Percentiles rank a stretch among this genome's conserved stretches.
phyloP scores from a whole-genome alignment of 2,329 filamentous ascomycete genomes.

The Trichophyton benhamiae region DNA sequence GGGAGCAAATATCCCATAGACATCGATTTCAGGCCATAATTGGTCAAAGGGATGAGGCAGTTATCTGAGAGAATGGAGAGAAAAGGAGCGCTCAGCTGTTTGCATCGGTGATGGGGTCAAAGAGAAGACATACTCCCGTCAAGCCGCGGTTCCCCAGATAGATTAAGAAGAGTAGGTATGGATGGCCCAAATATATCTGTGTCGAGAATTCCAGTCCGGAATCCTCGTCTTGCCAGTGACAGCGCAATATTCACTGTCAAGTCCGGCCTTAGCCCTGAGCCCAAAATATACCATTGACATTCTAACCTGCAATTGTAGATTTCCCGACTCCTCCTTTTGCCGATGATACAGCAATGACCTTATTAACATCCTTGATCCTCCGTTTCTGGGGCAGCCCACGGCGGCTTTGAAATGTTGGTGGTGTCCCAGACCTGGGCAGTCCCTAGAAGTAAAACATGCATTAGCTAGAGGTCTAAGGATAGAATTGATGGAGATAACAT shows the following conservation, averaged over 20 bases:
- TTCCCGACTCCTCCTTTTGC: conserved; percentile 98
- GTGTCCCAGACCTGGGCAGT: conserved; percentile 62
- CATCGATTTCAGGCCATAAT: conserved; percentile 96
- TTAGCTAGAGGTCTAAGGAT: neutral
- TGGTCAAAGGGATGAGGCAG: conserved; percentile 70
- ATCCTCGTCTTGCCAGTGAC: conserved; percentile 68
- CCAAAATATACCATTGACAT: conserved; percentile 15
- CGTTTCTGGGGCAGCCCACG: conserved; percentile 69
- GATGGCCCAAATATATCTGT: conserved; percentile 96
- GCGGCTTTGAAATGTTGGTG: conserved; percentile 57
- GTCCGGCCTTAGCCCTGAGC: neutral
- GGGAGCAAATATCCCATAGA: conserved; percentile 87
- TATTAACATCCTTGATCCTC: conserved; percentile 70
- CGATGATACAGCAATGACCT: conserved; percentile 92
- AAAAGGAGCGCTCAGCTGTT: neutral
- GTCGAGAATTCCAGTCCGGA: conserved; percentile 77
- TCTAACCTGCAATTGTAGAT: conserved; percentile 69
- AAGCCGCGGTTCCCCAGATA: conserved; percentile 65
- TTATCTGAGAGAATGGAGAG: conserved; percentile 21
- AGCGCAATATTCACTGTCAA: conserved; percentile 62
- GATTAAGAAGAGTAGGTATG: conserved; percentile 76
- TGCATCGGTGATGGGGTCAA: neutral
- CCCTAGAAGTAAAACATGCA: conserved; percentile 44
- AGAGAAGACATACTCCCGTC: conserved; percentile 48
- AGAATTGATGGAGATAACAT: conserved; percentile 14